phyloP scores from a whole-genome alignment of 192 early-diverging fungal species.

The Chytriomyces sp. region DNA sequence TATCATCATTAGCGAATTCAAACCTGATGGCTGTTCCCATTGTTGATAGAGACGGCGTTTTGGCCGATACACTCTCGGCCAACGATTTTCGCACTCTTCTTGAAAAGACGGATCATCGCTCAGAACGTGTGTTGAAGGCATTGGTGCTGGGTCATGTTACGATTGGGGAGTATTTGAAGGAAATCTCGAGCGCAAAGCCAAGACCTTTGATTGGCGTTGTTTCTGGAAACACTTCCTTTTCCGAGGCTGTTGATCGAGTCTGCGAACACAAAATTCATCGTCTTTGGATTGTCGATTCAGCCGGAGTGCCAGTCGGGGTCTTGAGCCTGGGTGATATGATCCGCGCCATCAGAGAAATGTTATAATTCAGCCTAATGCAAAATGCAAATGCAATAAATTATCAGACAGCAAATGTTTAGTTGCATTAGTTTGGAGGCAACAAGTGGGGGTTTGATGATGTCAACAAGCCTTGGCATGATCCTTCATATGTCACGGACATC shows the following conservation, averaged over 20 bases:
- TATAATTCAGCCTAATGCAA: too few relatives aligned
- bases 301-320: slow-evolving; percentile 32
- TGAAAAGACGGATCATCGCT: slow-evolving; percentile 6
- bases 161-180: slow-evolving; percentile 25
- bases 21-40: slow-evolving; percentile 36
- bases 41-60: slow-evolving; percentile 21
- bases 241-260: slow-evolving; percentile 16
- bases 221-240: not conserved
- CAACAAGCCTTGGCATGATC: too few relatives aligned
- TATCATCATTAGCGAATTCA: slow-evolving; percentile 21
- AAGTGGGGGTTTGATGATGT: too few relatives aligned
- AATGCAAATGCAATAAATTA: too few relatives aligned
- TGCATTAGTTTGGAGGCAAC: too few relatives aligned
- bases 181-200: not conserved
- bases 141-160: slow-evolving; percentile 14
- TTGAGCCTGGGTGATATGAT: slow-evolving; percentile 36
- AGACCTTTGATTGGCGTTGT: slow-evolving; percentile 27
- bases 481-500: too few relatives aligned
- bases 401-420: too few relatives aligned
- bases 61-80: slow-evolving; percentile 35
- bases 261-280: slow-evolving; percentile 26
- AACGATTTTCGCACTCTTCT: slow-evolving; percentile 32
- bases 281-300: slow-evolving; percentile 33
- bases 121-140: slow-evolving; percentile 9
- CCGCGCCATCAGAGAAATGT: not conserved